Evolutionary conservation across 495 filamentous ascomycete genomes (phyloP).

Genomic region (Podospora tetraspora): DNA sequence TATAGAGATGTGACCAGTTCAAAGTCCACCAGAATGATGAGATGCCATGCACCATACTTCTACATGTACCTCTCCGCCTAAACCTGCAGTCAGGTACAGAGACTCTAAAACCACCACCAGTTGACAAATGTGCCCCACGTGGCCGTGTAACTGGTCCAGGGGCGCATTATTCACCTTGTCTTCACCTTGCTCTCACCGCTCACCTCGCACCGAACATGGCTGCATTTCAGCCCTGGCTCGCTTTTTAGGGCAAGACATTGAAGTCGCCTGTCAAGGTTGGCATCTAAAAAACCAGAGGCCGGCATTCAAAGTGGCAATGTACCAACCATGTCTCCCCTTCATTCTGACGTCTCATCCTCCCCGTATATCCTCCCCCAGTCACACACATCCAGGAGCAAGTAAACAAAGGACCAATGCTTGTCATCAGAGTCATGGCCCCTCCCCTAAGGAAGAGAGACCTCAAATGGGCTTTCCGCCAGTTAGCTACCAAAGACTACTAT

Average conservation of each 20-base stretch:
- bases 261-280: background rate
- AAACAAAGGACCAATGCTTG: background rate
- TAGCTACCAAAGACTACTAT: background rate
- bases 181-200: background rate
- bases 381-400: background rate
- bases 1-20: background rate
- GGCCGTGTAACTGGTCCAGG: background rate
- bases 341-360: background rate
- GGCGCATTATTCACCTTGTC: background rate
- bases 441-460: background rate
- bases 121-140: background rate
- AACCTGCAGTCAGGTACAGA: background rate
- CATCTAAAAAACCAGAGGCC: no score
- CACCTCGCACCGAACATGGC: background rate
- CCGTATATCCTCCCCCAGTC: background rate
- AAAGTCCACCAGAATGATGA: background rate
- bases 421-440: background rate
- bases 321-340: background rate
- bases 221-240: background rate
- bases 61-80: background rate
- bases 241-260: background rate
- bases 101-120: background rate
- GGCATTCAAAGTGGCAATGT: background rate
- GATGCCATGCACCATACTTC: background rate
- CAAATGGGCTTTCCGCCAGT: background rate